These are phyloP conservation scores for Melampsora americana DNA, from an alignment of 1,284 basidiomycete species.

Conservation along the genomic window DNA sequence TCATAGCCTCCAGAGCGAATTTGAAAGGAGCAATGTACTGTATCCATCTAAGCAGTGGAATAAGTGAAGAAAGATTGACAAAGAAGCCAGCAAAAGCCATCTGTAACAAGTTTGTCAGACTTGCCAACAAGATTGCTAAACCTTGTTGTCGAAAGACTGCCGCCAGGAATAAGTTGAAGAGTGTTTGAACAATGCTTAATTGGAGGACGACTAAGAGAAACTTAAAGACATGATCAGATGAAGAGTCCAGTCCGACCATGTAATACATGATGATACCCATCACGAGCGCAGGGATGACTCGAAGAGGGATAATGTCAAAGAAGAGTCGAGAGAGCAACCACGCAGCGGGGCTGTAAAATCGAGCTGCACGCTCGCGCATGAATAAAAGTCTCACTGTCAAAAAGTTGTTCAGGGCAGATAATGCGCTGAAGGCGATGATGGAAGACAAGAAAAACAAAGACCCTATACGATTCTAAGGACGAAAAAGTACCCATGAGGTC, in stretches of 20 bases:
- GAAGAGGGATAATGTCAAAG: conserved; percentile 78
- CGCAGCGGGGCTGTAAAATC: conserved; percentile 65
- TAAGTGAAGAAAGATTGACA: conserved; percentile 73
- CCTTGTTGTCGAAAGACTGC: conserved; percentile 76
- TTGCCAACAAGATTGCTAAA: conserved; percentile 79
- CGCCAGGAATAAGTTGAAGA: conserved; percentile 83
- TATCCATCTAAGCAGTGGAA: conserved; percentile 78
- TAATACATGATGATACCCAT: conserved; percentile 77
- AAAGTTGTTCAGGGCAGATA: conserved; percentile 81
- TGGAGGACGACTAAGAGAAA: conserved; percentile 72
- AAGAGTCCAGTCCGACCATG: conserved; percentile 78
- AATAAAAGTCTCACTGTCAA: conserved; percentile 76
- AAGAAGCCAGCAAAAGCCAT: conserved; percentile 62
- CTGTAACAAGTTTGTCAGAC: conserved; percentile 71
- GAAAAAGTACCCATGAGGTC: conserved; percentile 53
- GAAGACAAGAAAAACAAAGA: conserved; percentile 41
- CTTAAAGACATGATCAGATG: conserved; percentile 73
- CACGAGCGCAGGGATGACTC: conserved; percentile 76
- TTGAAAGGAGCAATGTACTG: conserved; percentile 73
- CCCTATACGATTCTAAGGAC: conserved; percentile 36
- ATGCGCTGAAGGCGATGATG: conserved; percentile 70
- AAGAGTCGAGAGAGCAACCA: conserved; percentile 79
- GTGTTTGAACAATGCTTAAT: conserved; percentile 74
- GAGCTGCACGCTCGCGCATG: conserved; percentile 70
- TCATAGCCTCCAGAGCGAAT: conserved; percentile 61